A percentile compares a stretch with the other conserved stretches of the same genome.
phyloP scores from a whole-genome alignment of 1,139 yeast species.

The Candida dubliniensis region DNA sequence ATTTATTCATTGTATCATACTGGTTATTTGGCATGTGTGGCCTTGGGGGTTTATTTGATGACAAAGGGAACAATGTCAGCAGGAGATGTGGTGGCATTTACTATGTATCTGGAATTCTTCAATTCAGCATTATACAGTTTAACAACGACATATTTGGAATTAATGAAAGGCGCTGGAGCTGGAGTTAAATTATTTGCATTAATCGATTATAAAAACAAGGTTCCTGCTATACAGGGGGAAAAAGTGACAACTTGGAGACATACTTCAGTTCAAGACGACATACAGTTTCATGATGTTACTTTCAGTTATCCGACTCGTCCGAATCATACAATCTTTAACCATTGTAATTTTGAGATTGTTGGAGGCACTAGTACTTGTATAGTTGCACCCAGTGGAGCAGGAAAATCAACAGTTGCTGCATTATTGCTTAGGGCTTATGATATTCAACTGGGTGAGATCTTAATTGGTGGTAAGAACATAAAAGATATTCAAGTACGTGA shows the following conservation, averaged over 20 bases:
- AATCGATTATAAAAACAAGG: conserved; percentile 45
- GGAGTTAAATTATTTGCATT: conserved; percentile 49
- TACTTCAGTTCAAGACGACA: conserved; percentile 51
- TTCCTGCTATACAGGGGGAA: conserved; percentile 43
- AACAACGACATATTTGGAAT: conserved; percentile 52
- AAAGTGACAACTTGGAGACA: conserved; percentile 25
- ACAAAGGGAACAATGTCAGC: conserved; percentile 45
- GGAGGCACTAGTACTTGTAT: conserved; percentile 83
- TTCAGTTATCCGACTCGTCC: conserved; percentile 90
- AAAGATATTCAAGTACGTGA: conserved; percentile 66
- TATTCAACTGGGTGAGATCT: conserved; percentile 54
- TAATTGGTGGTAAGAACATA: conserved; percentile 67
- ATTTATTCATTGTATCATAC: conserved; percentile 47
- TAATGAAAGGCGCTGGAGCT: conserved; percentile 59
- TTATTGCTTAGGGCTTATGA: conserved; percentile 71
- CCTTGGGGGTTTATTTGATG: conserved; percentile 46
- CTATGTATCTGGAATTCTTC: conserved; percentile 51
- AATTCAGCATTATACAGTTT: conserved; percentile 51
- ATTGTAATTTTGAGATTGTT: conserved; percentile 58
- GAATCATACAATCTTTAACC: conserved; percentile 65
- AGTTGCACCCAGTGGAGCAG: conserved; percentile 92
- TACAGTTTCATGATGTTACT: conserved; percentile 63
- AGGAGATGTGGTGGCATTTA: conserved; percentile 50
- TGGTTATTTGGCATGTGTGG: conserved; percentile 47
- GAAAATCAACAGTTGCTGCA: conserved; percentile 82